A percentile compares a stretch with the other conserved stretches of the same genome.
phyloP scores from a whole-genome alignment of 2,329 filamentous ascomycete species.

The Diaporthe eres region DNA sequence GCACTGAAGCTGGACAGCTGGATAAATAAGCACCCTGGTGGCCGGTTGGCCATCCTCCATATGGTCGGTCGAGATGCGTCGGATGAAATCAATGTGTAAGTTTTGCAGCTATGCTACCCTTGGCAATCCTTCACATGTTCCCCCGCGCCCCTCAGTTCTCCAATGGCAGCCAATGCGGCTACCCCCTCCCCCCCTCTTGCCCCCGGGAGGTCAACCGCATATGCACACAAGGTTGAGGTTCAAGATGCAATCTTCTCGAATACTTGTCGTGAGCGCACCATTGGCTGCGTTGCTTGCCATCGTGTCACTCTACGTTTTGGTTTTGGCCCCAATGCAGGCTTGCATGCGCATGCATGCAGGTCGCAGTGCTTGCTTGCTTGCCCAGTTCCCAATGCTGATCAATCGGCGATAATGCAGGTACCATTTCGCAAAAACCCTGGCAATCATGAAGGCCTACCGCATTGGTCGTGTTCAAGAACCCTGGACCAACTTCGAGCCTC shows the following conservation, averaged over 20 bases:
- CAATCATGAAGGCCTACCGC: conserved; percentile 71
- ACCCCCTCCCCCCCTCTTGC: background rate
- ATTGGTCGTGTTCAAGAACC: conserved; percentile 63
- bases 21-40: conserved; percentile 72
- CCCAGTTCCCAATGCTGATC: conserved; percentile 46
- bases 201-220: background rate
- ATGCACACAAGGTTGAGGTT: background rate
- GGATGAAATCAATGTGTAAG: conserved; percentile 71
- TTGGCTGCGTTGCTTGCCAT: background rate
- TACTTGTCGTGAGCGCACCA: background rate
- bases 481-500: conserved; percentile 72
- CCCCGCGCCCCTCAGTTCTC: conserved; percentile 12
- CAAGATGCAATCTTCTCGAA: background rate
- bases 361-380: conserved; percentile 2
- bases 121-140: conserved; percentile 19
- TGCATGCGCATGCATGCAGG: conserved; percentile 7
- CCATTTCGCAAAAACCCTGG: conserved; percentile 66
- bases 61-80: conserved; percentile 73
- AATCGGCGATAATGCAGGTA: conserved; percentile 60
- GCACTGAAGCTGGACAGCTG: conserved; percentile 70
- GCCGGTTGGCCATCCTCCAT: conserved; percentile 70
- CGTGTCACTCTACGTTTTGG: background rate
- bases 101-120: conserved; percentile 33
- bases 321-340: conserved; percentile 1
- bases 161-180: background rate